Base-by-base conservation (phyloP, 2,329 filamentous ascomycete species). In the Trichoderma sp. region DNA sequence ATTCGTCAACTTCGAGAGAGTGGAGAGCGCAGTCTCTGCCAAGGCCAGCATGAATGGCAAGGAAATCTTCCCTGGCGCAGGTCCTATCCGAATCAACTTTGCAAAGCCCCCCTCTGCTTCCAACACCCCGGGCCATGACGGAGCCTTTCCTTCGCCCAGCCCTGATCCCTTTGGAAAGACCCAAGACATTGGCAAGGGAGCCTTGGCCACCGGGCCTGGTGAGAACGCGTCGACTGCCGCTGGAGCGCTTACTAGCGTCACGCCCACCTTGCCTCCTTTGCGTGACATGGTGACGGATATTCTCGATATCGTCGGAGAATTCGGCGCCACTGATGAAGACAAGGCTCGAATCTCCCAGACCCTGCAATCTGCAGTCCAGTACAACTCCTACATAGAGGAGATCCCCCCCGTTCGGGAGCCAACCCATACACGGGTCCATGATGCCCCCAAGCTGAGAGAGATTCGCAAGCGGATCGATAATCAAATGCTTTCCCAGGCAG, bases 401-500 rank as follows among this genome's bases (percentile, higher is more conserved):
- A 95, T 99, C 54, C 92, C 94, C n/a, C 83, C 93, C 0, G 87
- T 97, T 69, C 88, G 90, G 53, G 95, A 99, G 78, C 92, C 95
- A 10, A 93, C 90, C 68, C 93, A 97, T 78, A 93, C 90, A 63
- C 87, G 95, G 68, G 87, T 96, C 64, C 93, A 97, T 75, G 95
- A 99, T 81, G 94, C 95, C 13, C 95, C 95, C 1, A 93, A 94
- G 79, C 87, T 99, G 56, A 89, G 95, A 69, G 95, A 99, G 77
- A 97, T 99, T 71, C 89, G 95, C 74, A 99, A 99, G 84, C 89
- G 94, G 45, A 98, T 99, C 74, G 95, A 99, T 79, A 98, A 98
- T 78, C 93, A 94, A 76, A 92, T 91, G 68, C 89, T 94, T 78
- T 91, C 92, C 1, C 87, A 91, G 69, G 84, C 90, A 19, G 95